A percentile compares a stretch with the other conserved stretches of the same genome.
phyloP scores from a whole-genome alignment of 192 early-diverging fungal species.

The Borealophlyctis nickersoniae region DNA sequence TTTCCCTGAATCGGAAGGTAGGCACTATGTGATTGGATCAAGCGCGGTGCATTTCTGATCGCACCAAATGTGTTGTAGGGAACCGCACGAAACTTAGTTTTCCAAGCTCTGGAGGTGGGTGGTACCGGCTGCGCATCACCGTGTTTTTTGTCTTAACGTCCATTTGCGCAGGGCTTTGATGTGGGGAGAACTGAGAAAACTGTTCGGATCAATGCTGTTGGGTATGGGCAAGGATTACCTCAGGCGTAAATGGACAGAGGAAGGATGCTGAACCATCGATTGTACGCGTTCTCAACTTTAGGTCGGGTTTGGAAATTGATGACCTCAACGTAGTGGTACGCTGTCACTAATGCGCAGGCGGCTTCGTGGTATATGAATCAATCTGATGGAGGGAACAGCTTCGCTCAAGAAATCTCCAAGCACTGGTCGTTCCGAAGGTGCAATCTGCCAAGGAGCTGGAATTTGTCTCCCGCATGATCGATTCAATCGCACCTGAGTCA shows the following conservation, averaged over 20 bases:
- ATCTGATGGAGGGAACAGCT: conserved; percentile 34
- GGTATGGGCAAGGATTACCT: conserved; percentile 20
- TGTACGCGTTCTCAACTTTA: conserved; percentile 18
- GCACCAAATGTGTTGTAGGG: conserved; percentile 23
- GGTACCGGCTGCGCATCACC: too few relatives aligned
- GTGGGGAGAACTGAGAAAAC: conserved; percentile 73
- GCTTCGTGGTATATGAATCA: too few relatives aligned
- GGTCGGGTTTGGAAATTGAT: conserved; percentile 63
- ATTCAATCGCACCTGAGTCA: conserved; percentile 59
- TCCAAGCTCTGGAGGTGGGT: conserved; percentile 44
- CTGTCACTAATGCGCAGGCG: too few relatives aligned
- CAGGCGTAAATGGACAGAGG: background rate
- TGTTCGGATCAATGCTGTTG: conserved; percentile 86
- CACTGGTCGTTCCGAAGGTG: conserved; percentile 89
- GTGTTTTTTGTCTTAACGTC: conserved; percentile 11
- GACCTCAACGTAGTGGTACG: conserved; percentile 77
- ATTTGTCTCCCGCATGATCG: conserved; percentile 71
- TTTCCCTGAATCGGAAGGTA: conserved; percentile 76
- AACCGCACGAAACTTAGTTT: conserved; percentile 68
- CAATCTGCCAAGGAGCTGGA: conserved; percentile 72
- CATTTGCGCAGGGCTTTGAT: conserved; percentile 61
- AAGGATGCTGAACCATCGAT: too few relatives aligned
- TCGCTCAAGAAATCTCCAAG: conserved; percentile 27
- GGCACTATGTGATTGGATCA: background rate
- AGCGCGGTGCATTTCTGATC: background rate